Conservation (phyloP, 2,329 filamentous ascomycete genomes). For the Aspergillus clavatus region DNA sequence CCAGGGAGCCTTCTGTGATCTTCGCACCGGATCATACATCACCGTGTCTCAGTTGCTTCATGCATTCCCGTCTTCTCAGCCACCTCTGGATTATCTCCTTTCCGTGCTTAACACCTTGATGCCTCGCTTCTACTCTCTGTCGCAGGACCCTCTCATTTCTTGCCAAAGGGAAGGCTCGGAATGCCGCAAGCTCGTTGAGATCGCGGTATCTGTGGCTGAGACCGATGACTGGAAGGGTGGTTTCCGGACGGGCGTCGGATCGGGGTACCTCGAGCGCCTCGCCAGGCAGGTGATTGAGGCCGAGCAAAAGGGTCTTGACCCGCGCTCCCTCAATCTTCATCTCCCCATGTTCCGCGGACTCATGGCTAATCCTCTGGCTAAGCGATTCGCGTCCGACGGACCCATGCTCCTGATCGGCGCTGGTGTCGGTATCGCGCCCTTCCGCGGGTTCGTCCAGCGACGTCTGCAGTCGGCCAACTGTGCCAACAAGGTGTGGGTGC, state of each 20-base stretch:
- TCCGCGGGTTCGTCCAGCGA: constrained; percentile 95
- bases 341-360: constrained; percentile 97
- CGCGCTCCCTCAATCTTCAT: constrained; percentile 57
- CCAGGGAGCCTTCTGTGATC: constrained; percentile 87
- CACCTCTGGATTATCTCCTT: constrained; percentile 76
- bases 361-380: constrained; percentile 93
- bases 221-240: constrained; percentile 70
- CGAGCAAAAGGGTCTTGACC: constrained; percentile 54
- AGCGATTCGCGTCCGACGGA: constrained; percentile 85
- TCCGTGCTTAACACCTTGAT: constrained; percentile 81
- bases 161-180: constrained; percentile 64
- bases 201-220: constrained; percentile 95
- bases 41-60: constrained; percentile 79
- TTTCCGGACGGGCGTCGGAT: constrained; percentile 76
- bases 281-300: constrained; percentile 68
- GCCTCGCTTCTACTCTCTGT: constrained; percentile 97
- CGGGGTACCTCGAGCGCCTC: constrained; percentile 86
- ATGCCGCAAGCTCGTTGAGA: constrained; percentile 77
- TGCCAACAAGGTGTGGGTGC: constrained; percentile 95
- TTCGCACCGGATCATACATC: constrained; percentile 82
- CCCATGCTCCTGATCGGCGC: constrained; percentile 97
- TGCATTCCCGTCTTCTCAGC: constrained; percentile 88
- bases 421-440: constrained; percentile 93
- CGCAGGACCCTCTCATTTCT: constrained; percentile 85
- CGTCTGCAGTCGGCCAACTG: constrained; percentile 91